Evolutionary conservation across 805 yeast genomes (phyloP), one percentile per base, ranked within the genome.

Genomic region (Hyphopichia homilentoma): DNA sequence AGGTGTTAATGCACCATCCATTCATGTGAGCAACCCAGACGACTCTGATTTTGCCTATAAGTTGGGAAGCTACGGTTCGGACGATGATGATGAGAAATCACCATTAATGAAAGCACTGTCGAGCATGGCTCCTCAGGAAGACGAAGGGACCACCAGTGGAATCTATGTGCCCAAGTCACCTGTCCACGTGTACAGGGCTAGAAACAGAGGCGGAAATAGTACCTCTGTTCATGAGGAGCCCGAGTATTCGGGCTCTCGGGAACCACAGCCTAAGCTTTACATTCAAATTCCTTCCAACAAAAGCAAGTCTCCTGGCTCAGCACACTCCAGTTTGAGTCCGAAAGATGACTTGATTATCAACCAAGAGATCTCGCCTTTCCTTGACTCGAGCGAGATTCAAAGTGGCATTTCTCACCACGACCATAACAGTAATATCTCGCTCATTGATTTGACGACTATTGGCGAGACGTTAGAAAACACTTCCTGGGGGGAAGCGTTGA

Each of bases 121-220:
- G n/a, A 39, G 23, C 7, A 37, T 29, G 9, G 39, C 29, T 9
- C 29, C 25, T 18, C 12, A 27, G 6, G 42, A 41, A 21, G 36
- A 40, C 24, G 53, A 44, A 17, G 34, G 37, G 14, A 21, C 29
- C 7, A 33, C 48, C 8, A 45, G 47, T 21, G 57, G 59, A 8
- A 44, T 51, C 6, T 59, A 59, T 36, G 51, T 54, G 16, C 65
- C 65, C 9, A 48, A 41, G 21, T 54, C 63, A 7, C 63, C 63
- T 1, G 32, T 57, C 15, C 45, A 47, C 30, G 33, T 45, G 1
- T 49, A 43, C 26, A 52, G 48, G 21, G 41, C 49, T 6, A 35
- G 44, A 14, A 33, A 40, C 25, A 38, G 36, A 12, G 29, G 18
- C 15, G 7, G 9, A 31, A 36, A 25, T 33, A 27, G 27, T 29